These are phyloP conservation scores for Fraxinus xanthoxyloides DNA, from an alignment of 305 asterid genomes.

Conservation along the genomic window DNA sequence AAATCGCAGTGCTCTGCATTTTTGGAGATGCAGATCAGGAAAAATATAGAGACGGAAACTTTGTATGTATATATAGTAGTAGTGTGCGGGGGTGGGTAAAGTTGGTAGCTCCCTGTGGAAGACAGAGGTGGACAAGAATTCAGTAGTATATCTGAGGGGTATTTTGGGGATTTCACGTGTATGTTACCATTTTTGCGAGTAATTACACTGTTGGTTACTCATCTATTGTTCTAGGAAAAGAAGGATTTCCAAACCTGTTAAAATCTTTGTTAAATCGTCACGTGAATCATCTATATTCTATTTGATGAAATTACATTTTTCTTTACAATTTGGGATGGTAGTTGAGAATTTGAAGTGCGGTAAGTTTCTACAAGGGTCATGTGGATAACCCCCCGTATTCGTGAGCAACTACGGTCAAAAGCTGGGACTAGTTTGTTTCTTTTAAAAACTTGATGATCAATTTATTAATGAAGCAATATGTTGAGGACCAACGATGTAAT, in stretches of 20 bases:
- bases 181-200: not conserved
- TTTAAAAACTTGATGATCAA: not conserved
- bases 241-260: not conserved
- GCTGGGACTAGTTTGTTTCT: not conserved
- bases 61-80: constrained; percentile 1
- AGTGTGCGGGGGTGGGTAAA: constrained; percentile 13
- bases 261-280: not conserved
- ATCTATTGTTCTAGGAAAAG: not conserved
- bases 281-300: not conserved
- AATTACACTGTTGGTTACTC: not conserved
- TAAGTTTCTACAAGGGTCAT: not conserved
- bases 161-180: not conserved
- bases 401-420: not conserved
- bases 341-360: not conserved
- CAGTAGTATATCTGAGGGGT: not conserved
- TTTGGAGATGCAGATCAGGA: constrained; percentile 28
- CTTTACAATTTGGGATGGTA: not conserved
- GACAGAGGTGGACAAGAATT: not conserved
- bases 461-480: not conserved
- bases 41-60: constrained; percentile 5
- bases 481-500: not conserved
- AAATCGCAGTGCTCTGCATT: constrained; percentile 85
- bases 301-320: not conserved
- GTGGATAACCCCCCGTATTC: not conserved
- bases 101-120: constrained; percentile 37